Base-by-base conservation (phyloP, 202 grass and related monocot genomes). In the Panicum hallii region DNA sequence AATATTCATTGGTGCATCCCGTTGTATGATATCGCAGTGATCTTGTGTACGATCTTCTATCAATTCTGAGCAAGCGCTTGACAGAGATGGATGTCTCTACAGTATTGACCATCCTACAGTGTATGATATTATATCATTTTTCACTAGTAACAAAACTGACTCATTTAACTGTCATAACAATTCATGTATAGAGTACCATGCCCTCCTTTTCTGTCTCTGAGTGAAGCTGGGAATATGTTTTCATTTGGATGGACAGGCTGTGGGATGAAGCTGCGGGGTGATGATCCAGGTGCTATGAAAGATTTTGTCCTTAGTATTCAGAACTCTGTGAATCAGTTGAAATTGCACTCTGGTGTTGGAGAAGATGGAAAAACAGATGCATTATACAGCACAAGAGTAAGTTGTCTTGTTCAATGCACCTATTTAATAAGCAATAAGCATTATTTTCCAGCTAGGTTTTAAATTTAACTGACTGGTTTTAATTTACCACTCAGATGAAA, bases 21-120 rank as follows among this genome's bases (percentile, higher is more conserved):
- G 1, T 53, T 69, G 30, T 87, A 8, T 86, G 28, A 87, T 89
- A 50, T 85, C 86, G 84, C 89, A 95, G 91, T 0, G 90, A 95
- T 83, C 84, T 95, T 86, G 84, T 99, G 46, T 99, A 95, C 44
- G 86, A 99, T 88, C 84, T 99, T 74, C 91, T 96, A n/a, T 87
- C 84, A 20, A 74, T 86, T 60, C 82, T 99, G 76, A 94, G 90
- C 79, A 89, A 89, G 34, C 84, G 84, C 61, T 84, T 99, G 82
- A 92, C 91, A 42, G 93, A 99, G 82, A 82, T 99, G 67, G 93
- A 99, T 84, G 93, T 94, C 9, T 88, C 93, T 8, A 90, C 88
- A 60, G 77, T 94, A 32, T 84, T 95, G 83, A 92, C 96, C 61
- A 95, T 95, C 60, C 48, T 94, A 53, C 90, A 91, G 28, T 92